Conservation (phyloP, 257 asterid genomes). For the Penstemon barbatus region DNA sequence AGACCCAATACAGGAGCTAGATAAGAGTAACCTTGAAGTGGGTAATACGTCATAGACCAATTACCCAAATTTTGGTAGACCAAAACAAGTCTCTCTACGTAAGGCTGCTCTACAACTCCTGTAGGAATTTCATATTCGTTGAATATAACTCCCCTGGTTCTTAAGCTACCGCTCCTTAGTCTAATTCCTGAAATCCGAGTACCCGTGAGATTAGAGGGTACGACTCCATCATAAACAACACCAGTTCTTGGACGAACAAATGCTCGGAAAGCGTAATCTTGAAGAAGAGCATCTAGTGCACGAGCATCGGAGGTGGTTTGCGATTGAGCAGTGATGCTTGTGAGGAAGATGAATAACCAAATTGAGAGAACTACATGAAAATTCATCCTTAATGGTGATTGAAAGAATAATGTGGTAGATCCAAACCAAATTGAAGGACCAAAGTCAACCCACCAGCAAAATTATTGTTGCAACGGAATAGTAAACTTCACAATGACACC, state of each 20-base stretch:
- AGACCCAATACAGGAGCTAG: conserved; percentile 67
- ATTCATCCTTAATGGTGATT: conserved; percentile 30
- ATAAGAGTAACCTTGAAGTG: conserved; percentile 46
- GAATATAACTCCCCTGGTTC: conserved; percentile 47
- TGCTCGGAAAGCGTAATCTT: conserved; percentile 53
- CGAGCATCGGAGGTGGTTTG: conserved; percentile 36
- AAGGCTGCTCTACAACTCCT: conserved; percentile 49
- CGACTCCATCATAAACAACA: conserved; percentile 46
- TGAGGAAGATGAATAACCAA: conserved; percentile 38
- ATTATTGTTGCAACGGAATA: conserved; percentile 18
- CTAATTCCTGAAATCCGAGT: conserved; percentile 57
- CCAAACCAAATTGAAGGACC: neutral
- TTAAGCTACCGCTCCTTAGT: conserved; percentile 73
- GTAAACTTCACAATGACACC: neutral
- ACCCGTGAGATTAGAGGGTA: conserved; percentile 60
- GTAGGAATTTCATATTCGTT: conserved; percentile 58
- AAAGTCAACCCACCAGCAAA: conserved; percentile 9
- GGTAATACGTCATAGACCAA: conserved; percentile 47
- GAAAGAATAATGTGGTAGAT: conserved; percentile 12
- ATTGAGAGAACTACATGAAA: conserved; percentile 27
- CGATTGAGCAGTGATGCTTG: conserved; percentile 33
- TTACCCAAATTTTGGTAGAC: conserved; percentile 69
- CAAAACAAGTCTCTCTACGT: conserved; percentile 62
- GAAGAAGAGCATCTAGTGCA: conserved; percentile 59
- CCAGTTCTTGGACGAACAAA: conserved; percentile 58